Base-by-base conservation (phyloP, 2,329 filamentous ascomycete species). In the Verticillium longisporum region DNA sequence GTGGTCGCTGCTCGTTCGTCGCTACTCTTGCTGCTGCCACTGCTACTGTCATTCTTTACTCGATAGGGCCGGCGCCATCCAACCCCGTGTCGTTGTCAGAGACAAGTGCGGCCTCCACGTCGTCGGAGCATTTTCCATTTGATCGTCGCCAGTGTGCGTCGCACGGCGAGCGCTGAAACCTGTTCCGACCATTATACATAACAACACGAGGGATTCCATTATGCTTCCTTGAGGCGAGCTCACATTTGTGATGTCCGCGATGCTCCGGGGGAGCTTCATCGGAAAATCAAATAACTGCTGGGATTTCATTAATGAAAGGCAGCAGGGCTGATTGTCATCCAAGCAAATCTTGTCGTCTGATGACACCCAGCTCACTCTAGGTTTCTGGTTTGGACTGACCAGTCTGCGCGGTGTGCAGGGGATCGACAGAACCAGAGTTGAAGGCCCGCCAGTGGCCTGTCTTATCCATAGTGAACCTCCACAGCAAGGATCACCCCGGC, bases 41-140 rank as follows among this genome's bases (percentile, higher is more conserved):
- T 36, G 34, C 34, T 21, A 11, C 21, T 21, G 45, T 18, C 45
- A 9, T 50, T 18, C 60, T 57, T 36, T 61, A 11, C 57, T 55
- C 55, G 55, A 63, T 63, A 63, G 57, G 59, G 38, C 61, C 61
- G 60, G 31, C 63, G 62, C 62, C 64, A 66, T 65, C 67, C 68
- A 71, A 69, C 65, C 67, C 68, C 65, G 70, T 61, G 61, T 64
- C 65, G 63, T 61, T 60, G 66, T 62, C 63, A 61, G 63, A 56
- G 55, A 56, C 55, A 56, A 21, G 55, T 33, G 32, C 55, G 55
- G 26, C 55, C 55, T 33, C 55, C 32, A 36, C n/a, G 55, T 31
- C 32, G 32, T 56, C 34, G 55, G 55, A 21, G 55, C 55, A 21
- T 33, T 36, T 26, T 56, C 31, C 18, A 36, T 36, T 64, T 68